Percentiles rank a stretch among this genome's conserved stretches.
These are phyloP conservation scores for Gossypium thurberi DNA, from an alignment of 345 rosid genomes.

Conservation along the genomic window DNA sequence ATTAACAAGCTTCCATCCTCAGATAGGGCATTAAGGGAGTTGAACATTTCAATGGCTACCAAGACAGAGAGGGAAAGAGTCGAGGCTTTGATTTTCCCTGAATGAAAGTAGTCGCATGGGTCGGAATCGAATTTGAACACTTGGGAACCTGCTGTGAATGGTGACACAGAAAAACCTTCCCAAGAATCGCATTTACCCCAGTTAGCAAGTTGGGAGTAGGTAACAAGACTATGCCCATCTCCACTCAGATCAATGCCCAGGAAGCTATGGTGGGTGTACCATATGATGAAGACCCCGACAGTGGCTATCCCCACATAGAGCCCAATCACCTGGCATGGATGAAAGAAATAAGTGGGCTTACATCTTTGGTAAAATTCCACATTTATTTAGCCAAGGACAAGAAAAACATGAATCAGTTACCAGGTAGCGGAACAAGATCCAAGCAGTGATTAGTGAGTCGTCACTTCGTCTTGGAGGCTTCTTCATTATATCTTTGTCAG, in stretches of 20 bases:
- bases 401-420: slow-evolving; percentile 25
- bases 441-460: slow-evolving; percentile 80
- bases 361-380: not conserved
- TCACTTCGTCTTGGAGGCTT: slow-evolving; percentile 92
- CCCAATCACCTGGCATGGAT: slow-evolving; percentile 76
- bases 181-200: slow-evolving; percentile 85
- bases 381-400: not conserved
- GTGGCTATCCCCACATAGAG: slow-evolving; percentile 89
- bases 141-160: slow-evolving; percentile 73
- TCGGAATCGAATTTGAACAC: slow-evolving; percentile 42
- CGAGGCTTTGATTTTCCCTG: slow-evolving; percentile 84
- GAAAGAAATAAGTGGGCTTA: slow-evolving; percentile 2
- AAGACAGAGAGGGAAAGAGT: slow-evolving; percentile 85
- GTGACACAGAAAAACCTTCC: slow-evolving; percentile 56
- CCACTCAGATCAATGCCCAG: slow-evolving; percentile 81
- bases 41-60: slow-evolving; percentile 98
- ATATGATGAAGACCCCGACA: slow-evolving; percentile 86
- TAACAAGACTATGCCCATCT: slow-evolving; percentile 87
- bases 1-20: slow-evolving; percentile 78
- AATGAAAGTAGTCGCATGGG: slow-evolving; percentile 82
- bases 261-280: slow-evolving; percentile 78
- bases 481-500: slow-evolving; percentile 87
- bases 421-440: slow-evolving; percentile 97
- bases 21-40: slow-evolving; percentile 85
- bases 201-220: slow-evolving; percentile 70